Conservation (phyloP, 176 grass and related monocot genomes). For the Musa acuminata region DNA sequence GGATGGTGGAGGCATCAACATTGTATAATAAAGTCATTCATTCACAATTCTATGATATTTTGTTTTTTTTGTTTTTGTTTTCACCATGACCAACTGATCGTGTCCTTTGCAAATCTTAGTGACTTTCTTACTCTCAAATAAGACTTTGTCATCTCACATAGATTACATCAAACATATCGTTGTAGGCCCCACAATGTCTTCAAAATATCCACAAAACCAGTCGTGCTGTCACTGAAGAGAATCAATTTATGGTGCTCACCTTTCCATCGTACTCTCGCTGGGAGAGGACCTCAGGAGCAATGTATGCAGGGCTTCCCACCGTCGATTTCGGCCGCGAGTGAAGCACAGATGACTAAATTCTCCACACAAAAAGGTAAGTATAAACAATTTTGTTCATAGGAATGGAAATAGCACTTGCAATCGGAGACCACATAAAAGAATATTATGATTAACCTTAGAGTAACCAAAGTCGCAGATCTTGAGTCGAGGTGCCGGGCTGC, state of each 20-base stretch:
- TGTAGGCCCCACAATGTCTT: no score
- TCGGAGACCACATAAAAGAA: not conserved
- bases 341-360: slow-evolving; percentile 44
- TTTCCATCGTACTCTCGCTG: slow-evolving; percentile 64
- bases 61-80: no score
- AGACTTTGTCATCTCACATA: no score
- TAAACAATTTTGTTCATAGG: not conserved
- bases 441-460: slow-evolving; percentile 47
- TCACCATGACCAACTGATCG: no score
- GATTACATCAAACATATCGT: no score
- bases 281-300: slow-evolving; percentile 57
- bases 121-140: no score
- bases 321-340: slow-evolving; percentile 66
- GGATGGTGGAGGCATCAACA: no score
- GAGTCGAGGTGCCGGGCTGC: slow-evolving; percentile 65
- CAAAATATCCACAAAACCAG: not conserved
- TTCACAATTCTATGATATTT: no score
- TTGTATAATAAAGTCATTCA: no score
- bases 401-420: no score
- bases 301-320: slow-evolving; percentile 65
- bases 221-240: not conserved
- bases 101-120: no score
- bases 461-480: slow-evolving; percentile 98
- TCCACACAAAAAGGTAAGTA: not conserved
- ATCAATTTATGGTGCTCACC: slow-evolving; percentile 25